Evolutionary conservation across 2,329 filamentous ascomycete species (phyloP).

Genomic region (Colletotrichum sp.): DNA sequence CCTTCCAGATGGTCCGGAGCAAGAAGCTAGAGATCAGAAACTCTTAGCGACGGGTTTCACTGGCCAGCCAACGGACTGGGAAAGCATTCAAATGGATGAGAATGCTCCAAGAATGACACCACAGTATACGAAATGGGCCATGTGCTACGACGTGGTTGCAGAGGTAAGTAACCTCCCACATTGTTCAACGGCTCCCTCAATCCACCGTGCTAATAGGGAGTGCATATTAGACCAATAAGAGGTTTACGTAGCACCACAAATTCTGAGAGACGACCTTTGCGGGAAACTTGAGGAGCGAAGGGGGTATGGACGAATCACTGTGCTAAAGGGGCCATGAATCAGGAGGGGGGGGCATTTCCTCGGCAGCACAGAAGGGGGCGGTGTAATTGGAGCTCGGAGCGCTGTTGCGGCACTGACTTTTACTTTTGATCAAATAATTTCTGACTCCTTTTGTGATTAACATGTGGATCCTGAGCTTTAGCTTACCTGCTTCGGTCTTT

Average conservation of each 20-base stretch:
- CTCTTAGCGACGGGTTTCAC: background rate
- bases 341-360: background rate
- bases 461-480: fast-evolving
- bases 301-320: too few species aligned
- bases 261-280: background rate
- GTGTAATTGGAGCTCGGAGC: background rate
- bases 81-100: background rate
- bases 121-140: background rate
- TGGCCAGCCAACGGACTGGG: background rate
- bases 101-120: background rate
- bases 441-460: background rate
- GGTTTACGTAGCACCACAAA: fast-evolving
- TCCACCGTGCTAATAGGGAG: background rate
- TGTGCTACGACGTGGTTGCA: background rate
- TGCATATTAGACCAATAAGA: fast-evolving
- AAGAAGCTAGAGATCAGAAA: background rate
- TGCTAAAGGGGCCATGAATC: too few species aligned
- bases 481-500: too few species aligned
- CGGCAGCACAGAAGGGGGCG: background rate
- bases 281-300: background rate
- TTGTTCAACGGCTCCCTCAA: background rate
- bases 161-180: background rate
- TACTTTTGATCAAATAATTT: background rate
- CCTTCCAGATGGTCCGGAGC: background rate
- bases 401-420: background rate